A percentile compares a stretch with the other conserved stretches of the same genome.
phyloP scores from a whole-genome alignment of 495 filamentous ascomycete genomes.

The Hyaloscypha variabilis region DNA sequence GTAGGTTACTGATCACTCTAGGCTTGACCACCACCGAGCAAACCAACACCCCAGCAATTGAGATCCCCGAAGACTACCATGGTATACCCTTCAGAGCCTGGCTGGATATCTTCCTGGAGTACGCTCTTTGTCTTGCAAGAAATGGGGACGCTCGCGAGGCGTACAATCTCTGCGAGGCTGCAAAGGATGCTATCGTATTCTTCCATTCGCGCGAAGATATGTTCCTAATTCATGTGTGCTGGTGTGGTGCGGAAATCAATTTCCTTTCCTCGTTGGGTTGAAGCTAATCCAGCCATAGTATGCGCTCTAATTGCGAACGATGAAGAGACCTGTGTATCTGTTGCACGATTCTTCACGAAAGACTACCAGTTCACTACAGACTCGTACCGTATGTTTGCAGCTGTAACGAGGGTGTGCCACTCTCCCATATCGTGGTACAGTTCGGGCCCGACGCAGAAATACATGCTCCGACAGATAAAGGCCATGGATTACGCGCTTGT shows the following conservation, averaged over 20 bases:
- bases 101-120: conserved; percentile 90
- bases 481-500: conserved; percentile 70
- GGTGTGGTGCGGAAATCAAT: conserved; percentile 61
- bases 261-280: not conserved
- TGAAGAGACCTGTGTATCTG: conserved; percentile 71
- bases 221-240: conserved; percentile 77
- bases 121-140: conserved; percentile 72
- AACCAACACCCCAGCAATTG: conserved; percentile 20
- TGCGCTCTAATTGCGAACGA: conserved; percentile 83
- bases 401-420: conserved; percentile 66
- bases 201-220: conserved; percentile 64
- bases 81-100: conserved; percentile 79
- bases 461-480: conserved; percentile 86
- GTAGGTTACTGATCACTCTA: conserved; percentile 18
- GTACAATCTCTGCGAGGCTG: conserved; percentile 75
- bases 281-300: conserved; percentile 45
- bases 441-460: conserved; percentile 74
- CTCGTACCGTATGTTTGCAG: conserved; percentile 78
- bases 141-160: conserved; percentile 58
- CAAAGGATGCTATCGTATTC: conserved; percentile 78
- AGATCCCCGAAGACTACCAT: conserved; percentile 67
- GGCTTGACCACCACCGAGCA: conserved; percentile 36
- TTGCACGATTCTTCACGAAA: conserved; percentile 81
- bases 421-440: conserved; percentile 61
- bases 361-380: conserved; percentile 84